Base-by-base conservation (phyloP, 1,284 basidiomycete genomes). In the Apiotrichum montevideense region DNA sequence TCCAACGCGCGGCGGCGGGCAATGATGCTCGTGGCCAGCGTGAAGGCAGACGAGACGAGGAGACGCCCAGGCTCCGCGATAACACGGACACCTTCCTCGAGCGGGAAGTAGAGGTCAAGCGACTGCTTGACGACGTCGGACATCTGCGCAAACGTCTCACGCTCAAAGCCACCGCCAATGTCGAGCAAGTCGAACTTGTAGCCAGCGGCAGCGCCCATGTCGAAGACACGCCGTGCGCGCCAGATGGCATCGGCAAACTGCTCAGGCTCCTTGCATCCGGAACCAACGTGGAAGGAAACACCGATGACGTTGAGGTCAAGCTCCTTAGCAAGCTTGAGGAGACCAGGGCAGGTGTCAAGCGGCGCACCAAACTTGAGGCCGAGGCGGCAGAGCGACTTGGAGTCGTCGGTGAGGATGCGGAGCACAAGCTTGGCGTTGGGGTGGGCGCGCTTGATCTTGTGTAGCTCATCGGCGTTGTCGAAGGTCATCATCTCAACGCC, bases 291-390 rank as follows among this genome's bases (percentile, higher is more conserved):
- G 84, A 99, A 99, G 72, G 87, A 91, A 52, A 98, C 90, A 39
- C 96, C 96, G 51, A 98, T 82, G 52, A 99, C 90, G 69, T 94
- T 83, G 53, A 99, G 81, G 32, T 81, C 79, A 39, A 98, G 82
- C 70, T 89, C 85, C 64, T 81, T 82, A 0, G 95, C 96, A 66
- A 87, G 88, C 14, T 80, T 77, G 46, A 98, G 81, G 33, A 99
- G 82, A 6, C 80, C 82, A 3, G 89, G 89, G 32, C 97, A 93
- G 13, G 85, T 83, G 39, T 81, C 81, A 37, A 98, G 82, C 1
- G 93, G 86, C 0, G 95, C 93, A n/a, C 96, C 96, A 65, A 95
- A 99, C 78, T 98, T 98, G 76, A 92, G 85, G 3, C 94, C 93
- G 46, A 99, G 85, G 42, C 90, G 86, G 76, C 94, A 98, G 13